phyloP scores from a whole-genome alignment of 2,329 filamentous ascomycete genomes.

The Fusarium subtropicale region DNA sequence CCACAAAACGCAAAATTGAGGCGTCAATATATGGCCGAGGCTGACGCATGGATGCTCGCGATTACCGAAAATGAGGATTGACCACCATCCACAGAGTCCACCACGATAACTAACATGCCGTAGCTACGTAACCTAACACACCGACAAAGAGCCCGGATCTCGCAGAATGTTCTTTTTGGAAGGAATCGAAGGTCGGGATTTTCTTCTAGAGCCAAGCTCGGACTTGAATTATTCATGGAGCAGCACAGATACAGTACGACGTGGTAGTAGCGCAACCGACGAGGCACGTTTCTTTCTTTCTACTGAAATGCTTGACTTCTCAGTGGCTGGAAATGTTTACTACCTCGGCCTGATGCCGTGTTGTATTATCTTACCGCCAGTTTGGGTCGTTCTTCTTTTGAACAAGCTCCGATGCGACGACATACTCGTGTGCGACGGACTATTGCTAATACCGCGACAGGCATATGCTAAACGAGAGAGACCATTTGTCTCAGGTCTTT shows the following conservation, averaged over 20 bases:
- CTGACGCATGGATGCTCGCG: constrained; percentile 24
- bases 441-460: constrained; percentile 3
- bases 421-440: constrained; percentile 11
- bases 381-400: constrained; percentile 34
- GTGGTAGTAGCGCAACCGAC: not conserved
- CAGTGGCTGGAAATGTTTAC: constrained; percentile 2
- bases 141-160: constrained; percentile 28
- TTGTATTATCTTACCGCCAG: constrained; percentile 32
- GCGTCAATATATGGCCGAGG: constrained; percentile 30
- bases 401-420: constrained; percentile 16
- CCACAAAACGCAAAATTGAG: constrained; percentile 15
- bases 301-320: not conserved
- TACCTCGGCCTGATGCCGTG: constrained; percentile 10
- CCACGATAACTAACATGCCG: not conserved
- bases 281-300: not conserved
- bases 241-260: not conserved
- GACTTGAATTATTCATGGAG: constrained; percentile 19
- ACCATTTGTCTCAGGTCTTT: constrained; percentile 1
- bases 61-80: constrained; percentile 32
- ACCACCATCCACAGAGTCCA: constrained; percentile 12
- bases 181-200: constrained; percentile 25
- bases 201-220: constrained; percentile 41
- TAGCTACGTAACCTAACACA: constrained; percentile 6
- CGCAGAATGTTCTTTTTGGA: constrained; percentile 33
- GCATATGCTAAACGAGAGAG: constrained; percentile 9